Evolutionary conservation across 2,329 filamentous ascomycete genomes (phyloP).

Genomic region (Madurella mycetomatis): DNA sequence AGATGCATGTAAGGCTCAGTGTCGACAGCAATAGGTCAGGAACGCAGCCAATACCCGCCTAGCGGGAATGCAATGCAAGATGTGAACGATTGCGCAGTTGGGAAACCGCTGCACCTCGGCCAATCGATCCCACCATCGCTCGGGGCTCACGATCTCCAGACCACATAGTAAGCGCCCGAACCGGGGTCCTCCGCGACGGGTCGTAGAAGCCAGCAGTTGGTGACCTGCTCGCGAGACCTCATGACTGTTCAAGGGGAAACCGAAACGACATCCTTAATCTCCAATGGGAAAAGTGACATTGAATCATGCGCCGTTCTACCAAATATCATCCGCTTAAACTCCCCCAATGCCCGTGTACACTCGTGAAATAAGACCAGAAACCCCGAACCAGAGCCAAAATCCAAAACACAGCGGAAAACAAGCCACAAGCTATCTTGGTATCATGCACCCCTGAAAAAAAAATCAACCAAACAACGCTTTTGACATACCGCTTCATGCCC

Average conservation of each 20-base stretch:
- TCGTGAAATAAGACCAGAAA: not conserved
- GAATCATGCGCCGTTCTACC: not conserved
- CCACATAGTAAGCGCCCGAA: not conserved
- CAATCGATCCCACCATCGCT: too few species aligned
- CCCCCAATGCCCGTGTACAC: not conserved
- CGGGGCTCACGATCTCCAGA: too few species aligned
- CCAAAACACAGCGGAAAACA: too few species aligned
- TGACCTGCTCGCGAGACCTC: not conserved
- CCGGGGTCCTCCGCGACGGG: not conserved
- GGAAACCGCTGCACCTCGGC: not conserved
- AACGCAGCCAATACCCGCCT: not conserved
- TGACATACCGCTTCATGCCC: not conserved
- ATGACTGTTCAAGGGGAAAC: too few species aligned
- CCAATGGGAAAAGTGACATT: not conserved
- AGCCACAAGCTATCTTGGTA: not conserved
- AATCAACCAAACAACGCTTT: not conserved
- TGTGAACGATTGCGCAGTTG: not conserved
- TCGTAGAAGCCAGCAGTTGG: not conserved
- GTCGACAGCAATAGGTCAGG: not conserved
- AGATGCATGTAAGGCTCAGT: not conserved
- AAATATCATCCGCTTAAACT: not conserved
- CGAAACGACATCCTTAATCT: too few species aligned
- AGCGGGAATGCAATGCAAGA: constrained; percentile 13
- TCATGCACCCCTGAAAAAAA: not conserved
- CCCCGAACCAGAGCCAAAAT: too few species aligned